Base-by-base conservation (phyloP, 768 basidiomycete species). In the Serendipita sp. region DNA sequence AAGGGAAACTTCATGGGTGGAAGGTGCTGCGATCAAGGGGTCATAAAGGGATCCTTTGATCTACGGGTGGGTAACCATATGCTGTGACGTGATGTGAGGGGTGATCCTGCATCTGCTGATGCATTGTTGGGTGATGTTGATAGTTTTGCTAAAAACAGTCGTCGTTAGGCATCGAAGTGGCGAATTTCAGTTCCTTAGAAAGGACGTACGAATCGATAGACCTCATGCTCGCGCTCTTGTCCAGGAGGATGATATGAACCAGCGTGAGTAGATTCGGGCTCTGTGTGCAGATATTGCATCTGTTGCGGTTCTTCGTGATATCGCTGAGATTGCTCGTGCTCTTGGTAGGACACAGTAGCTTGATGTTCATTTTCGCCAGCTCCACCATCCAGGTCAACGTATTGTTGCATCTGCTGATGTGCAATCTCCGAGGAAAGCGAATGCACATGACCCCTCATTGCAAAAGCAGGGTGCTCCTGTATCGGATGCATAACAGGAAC, bases 401-500 rank as follows among this genome's bases (percentile, higher is more conserved):
- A 60, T 18, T 60, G 55, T 29, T 60, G 55, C 55, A 60, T 60
- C 55, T 60, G 55, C 18, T 60, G 55, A 27, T 23, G 23, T 4
- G 55, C 55, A 37, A 60, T 60, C 36, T 60, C 55, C 10, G 55
- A 60, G 10, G 55, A 60, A n/a, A 60, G 36, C 18, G 55, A 60
- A 34, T 60, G 55, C 10, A 36, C 55, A 36, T 60, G 55, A 36
- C 55, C 55, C 34, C 55, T 60, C 55, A 60, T 60, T 10, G 16
- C 16, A 31, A 31, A 33, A 4, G 55, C 36, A n/a, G 27, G 29
- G 34, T 31, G 29, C 16, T 33, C 55, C n/a, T 31, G 55, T 29
- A 60, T 60, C 10, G 55, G 55, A n/a, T 50, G 48, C 27, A 60
- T 34, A 10, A 60, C 34, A 18, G 48, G 18, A 36, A 60, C 55